Evolutionary conservation across 352 stramenopile genomes (phyloP).

Genomic region (Phytophthora meadii): DNA sequence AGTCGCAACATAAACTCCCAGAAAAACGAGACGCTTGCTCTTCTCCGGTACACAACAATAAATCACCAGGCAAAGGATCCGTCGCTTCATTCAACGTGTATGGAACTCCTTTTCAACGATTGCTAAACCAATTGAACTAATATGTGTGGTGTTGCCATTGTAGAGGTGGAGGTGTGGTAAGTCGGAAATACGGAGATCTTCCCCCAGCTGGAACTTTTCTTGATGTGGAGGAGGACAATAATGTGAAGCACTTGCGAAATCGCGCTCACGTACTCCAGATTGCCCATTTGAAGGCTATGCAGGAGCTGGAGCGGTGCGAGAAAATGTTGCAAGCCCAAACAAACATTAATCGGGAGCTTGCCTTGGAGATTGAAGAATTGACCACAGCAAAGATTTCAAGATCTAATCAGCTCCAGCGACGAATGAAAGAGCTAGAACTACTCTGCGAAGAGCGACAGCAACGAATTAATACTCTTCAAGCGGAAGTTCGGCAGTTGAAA

Average conservation of each 20-base stretch:
- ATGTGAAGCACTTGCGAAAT: constrained; percentile 71
- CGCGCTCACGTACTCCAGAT: constrained; percentile 91
- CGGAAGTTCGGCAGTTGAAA: constrained; percentile 87
- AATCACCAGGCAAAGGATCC: constrained; percentile 6
- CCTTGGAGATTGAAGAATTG: constrained; percentile 91
- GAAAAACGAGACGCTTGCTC: constrained; percentile 70
- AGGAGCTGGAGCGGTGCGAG: constrained; percentile 93
- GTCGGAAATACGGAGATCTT: constrained; percentile 44
- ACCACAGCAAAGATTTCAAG: constrained; percentile 75
- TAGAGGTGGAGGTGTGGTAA: constrained; percentile 42
- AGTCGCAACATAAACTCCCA: constrained; percentile 18
- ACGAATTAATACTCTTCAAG: constrained; percentile 85
- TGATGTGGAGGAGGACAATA: constrained; percentile 37
- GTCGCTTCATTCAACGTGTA: constrained; percentile 25
- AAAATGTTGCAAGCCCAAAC: constrained; percentile 95
- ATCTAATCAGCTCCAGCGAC: constrained; percentile 75
- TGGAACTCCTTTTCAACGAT: not conserved
- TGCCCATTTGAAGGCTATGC: constrained; percentile 88
- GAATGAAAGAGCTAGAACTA: constrained; percentile 88
- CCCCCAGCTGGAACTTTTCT: constrained; percentile 27
- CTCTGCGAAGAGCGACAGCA: constrained; percentile 85
- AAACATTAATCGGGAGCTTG: constrained; percentile 94
- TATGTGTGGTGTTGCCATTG: constrained; percentile 12
- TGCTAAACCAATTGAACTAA: constrained; percentile 2
- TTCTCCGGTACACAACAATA: constrained; percentile 54